phyloP scores from a whole-genome alignment of 495 filamentous ascomycete genomes.

The Alectoria sarmentosa region DNA sequence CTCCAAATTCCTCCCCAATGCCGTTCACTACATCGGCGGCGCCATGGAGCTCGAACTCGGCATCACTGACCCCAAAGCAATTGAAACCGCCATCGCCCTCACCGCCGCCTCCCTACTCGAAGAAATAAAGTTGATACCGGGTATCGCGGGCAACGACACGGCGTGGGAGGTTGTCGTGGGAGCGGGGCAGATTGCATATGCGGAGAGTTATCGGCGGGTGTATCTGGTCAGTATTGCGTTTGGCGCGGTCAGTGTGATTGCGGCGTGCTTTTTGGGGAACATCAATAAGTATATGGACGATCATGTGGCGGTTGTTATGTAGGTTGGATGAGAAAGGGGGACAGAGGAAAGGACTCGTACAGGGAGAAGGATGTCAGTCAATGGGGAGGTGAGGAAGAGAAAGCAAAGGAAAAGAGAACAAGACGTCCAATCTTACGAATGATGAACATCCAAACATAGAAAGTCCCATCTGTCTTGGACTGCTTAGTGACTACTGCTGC shows the following conservation, averaged over 20 bases:
- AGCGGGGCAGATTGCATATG: conserved; percentile 56
- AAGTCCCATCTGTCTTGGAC: background rate
- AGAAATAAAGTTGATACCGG: conserved; percentile 47
- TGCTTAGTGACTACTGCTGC: background rate
- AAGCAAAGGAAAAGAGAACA: background rate
- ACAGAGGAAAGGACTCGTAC: background rate
- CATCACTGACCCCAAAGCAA: conserved; percentile 42
- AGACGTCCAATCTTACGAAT: background rate
- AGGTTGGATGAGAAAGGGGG: background rate
- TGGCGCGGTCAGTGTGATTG: conserved; percentile 53
- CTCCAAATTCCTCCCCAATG: conserved; percentile 52
- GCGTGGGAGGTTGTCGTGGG: conserved; percentile 51
- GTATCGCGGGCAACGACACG: conserved; percentile 46
- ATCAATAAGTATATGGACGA: conserved; percentile 63
- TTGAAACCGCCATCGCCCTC: conserved; percentile 47
- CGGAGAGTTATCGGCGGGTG: conserved; percentile 58
- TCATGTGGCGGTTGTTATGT: conserved; percentile 59
- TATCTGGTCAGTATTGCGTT: conserved; percentile 65
- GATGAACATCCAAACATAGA: background rate
- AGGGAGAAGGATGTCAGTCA: background rate
- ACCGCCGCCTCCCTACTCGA: conserved; percentile 50
- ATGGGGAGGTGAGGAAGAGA: background rate
- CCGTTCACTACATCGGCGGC: conserved; percentile 45
- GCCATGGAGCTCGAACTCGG: conserved; percentile 45
- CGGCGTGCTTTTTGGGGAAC: conserved; percentile 55